Conservation (phyloP, 2,329 filamentous ascomycete species). For the Alternaria longipes region DNA sequence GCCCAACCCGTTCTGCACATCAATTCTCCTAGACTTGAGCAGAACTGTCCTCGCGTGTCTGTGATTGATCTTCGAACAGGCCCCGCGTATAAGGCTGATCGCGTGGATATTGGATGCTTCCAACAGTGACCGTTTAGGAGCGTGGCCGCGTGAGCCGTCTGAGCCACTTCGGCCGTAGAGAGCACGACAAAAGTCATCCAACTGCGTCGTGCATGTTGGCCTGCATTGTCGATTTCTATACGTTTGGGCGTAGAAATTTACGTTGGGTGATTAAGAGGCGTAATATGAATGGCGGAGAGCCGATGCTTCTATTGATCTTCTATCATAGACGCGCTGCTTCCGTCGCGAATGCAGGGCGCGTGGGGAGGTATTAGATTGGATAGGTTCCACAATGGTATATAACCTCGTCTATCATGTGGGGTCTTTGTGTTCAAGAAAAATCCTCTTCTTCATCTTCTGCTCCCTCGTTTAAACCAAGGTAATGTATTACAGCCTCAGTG, state of each 20-base stretch:
- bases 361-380: conserved; percentile 33
- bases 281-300: conserved; percentile 19
- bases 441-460: conserved; percentile 40
- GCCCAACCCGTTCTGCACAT: conserved; percentile 14
- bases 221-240: conserved; percentile 9
- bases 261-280: not conserved
- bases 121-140: conserved; percentile 21
- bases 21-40: conserved; percentile 10
- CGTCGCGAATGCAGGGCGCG: conserved; percentile 17
- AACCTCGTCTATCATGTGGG: conserved; percentile 24
- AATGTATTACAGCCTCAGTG: conserved; percentile 43
- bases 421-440: conserved; percentile 37
- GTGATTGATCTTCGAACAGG: conserved; percentile 29
- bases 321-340: conserved; percentile 20
- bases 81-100: conserved; percentile 23
- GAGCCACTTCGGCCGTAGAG: conserved; percentile 23
- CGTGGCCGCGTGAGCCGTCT: conserved; percentile 33
- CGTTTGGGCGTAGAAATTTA: conserved; percentile 4
- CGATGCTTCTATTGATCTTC: conserved; percentile 28
- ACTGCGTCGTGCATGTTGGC: conserved; percentile 22
- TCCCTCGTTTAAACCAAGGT: conserved; percentile 42
- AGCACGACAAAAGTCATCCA: conserved; percentile 11
- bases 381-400: conserved; percentile 25
- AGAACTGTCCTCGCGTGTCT: conserved; percentile 11
- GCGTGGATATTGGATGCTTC: conserved; percentile 8